Evolutionary conservation across 2,329 filamentous ascomycete species (phyloP).

Genomic region (Neocatenulostroma microsporum): DNA sequence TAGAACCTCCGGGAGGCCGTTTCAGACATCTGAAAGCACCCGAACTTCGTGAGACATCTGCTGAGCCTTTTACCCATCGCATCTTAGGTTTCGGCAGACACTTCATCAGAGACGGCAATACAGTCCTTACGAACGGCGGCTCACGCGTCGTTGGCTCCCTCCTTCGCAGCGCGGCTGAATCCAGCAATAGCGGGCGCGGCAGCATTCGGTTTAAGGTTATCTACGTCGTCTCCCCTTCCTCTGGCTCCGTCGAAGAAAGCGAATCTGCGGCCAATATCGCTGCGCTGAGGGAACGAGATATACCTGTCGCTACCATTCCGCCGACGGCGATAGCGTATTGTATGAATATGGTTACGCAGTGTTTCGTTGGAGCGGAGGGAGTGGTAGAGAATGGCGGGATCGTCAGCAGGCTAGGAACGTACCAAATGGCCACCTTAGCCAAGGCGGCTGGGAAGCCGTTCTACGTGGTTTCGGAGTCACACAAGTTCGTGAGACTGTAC

Average conservation of each 20-base stretch:
- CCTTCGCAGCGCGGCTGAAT: conserved; percentile 64
- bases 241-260: conserved; percentile 37
- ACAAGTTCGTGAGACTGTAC: conserved; percentile 90
- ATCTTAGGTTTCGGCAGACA: conserved; percentile 66
- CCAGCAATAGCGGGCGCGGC: conserved; percentile 43
- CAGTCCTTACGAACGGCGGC: conserved; percentile 85
- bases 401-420: conserved; percentile 77
- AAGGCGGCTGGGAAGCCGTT: conserved; percentile 66
- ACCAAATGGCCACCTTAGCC: conserved; percentile 77
- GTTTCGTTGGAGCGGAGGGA: conserved; percentile 65
- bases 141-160: conserved; percentile 75
- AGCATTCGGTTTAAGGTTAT: conserved; percentile 74
- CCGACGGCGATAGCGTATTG: conserved; percentile 71
- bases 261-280: conserved; percentile 66
- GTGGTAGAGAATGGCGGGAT: conserved; percentile 92
- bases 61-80: too few relatives aligned
- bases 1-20: too few relatives aligned
- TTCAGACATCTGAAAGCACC: too few relatives aligned
- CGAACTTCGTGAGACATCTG: too few relatives aligned
- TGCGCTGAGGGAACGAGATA: conserved; percentile 61
- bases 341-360: conserved; percentile 63
- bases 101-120: conserved; percentile 69
- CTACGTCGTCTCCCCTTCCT: conserved; percentile 45
- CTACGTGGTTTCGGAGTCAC: conserved; percentile 87
- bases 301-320: conserved; percentile 75